Conservation (phyloP, 768 basidiomycete species). For the Mycena rebaudengoi region DNA sequence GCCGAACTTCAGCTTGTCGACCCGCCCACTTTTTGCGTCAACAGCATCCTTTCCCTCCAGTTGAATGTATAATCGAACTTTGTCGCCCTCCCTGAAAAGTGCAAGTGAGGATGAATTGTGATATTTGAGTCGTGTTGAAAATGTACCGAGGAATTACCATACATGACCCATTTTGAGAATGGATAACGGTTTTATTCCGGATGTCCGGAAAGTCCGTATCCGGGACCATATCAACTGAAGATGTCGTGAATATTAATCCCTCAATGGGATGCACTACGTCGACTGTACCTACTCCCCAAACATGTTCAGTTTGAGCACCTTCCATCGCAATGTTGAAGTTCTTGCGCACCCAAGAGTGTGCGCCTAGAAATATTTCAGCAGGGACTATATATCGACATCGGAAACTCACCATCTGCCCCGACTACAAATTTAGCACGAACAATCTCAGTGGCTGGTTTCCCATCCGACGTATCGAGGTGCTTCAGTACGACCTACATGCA, state of each 20-base stretch:
- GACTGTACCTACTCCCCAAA: conserved; percentile 75
- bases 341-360: conserved; percentile 87
- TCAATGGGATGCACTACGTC: not conserved
- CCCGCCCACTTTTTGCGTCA: conserved; percentile 54
- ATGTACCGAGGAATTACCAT: conserved; percentile 85
- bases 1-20: conserved; percentile 61
- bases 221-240: conserved; percentile 64
- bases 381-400: not conserved
- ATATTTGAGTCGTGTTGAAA: conserved; percentile 74
- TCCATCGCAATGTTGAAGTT: conserved; percentile 72
- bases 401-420: conserved; percentile 71
- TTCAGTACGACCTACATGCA: conserved; percentile 55
- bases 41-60: conserved; percentile 58
- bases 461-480: conserved; percentile 45
- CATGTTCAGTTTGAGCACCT: conserved; percentile 78
- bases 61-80: conserved; percentile 77
- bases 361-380: conserved; percentile 54
- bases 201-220: conserved; percentile 85
- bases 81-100: conserved; percentile 74
- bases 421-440: conserved; percentile 79
- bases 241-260: not conserved
- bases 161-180: conserved; percentile 72
- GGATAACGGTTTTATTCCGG: conserved; percentile 69
- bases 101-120: conserved; percentile 80
- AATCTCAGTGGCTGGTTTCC: conserved; percentile 54